Base-by-base conservation (phyloP, 805 yeast genomes). In the Hanseniaspora clermontiae region DNA sequence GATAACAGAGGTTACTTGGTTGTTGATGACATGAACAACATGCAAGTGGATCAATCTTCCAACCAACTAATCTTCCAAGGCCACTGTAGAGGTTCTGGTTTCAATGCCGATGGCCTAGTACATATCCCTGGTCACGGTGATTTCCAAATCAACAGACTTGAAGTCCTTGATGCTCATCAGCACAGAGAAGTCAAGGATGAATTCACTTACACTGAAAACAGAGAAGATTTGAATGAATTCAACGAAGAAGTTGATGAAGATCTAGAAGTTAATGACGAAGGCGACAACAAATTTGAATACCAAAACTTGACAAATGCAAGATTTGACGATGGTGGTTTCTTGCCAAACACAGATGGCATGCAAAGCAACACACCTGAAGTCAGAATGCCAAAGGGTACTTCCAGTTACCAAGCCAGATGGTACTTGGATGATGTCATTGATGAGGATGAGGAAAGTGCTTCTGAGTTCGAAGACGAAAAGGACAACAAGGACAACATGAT, bases 101-200 rank as follows among this genome's bases (percentile, higher is more conserved):
- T 93, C 69, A 79, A 81, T 61, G 79, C 85, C 2, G 81, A 90
- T 66, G 77, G 89, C 63, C 70, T 87, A 55, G 79, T 95, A 40
- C 96, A 91, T 66, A 72, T 95, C 36, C 95, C 95, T 4, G 96
- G 90, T 1, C 74, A 77, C 59, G 99, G 98, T 17, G 97, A 93
- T 68, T 89, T 80, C 72, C 88, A 84, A 68, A 68, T 93, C 24
- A 82, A 78, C 49, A 76, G 71, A 50, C 79, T 93, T 56, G 89
- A 84, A 63, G 60, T 50, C 64, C 62, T 46, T 53, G 64, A 59
- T 65, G 67, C 58, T 61, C 63, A 59, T 64, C 63, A 55, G 45
- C 55, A 40, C 10, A 46, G 36, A 1, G 55, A 57, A n/a, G 68
- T 64, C 14, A 20, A 42, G 32, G 40, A 39, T n/a, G 50, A 46